These are phyloP conservation scores for Globisporangium okanoganense DNA, from an alignment of 352 stramenopile species.

Conservation along the genomic window DNA sequence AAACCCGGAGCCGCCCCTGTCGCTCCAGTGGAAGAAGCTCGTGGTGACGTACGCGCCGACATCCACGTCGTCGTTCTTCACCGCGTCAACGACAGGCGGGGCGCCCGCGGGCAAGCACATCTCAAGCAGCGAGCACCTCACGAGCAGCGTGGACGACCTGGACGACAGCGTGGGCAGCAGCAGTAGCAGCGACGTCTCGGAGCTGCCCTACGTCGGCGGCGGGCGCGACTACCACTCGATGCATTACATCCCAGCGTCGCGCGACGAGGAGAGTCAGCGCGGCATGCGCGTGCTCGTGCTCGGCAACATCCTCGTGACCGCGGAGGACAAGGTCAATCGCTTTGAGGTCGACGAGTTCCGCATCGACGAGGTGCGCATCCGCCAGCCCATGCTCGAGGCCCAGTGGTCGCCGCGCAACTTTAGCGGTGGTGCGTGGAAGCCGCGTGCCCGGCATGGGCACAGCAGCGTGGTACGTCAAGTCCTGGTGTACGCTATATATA, in stretches of 20 bases:
- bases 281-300: conserved; percentile 61
- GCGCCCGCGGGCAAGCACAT: conserved; percentile 9
- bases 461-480: conserved; percentile 42
- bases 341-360: conserved; percentile 56
- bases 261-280: conserved; percentile 25
- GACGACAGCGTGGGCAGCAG: conserved; percentile 3
- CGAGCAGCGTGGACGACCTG: conserved; percentile 18
- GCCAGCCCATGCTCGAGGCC: conserved; percentile 40
- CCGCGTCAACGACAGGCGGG: conserved; percentile 4
- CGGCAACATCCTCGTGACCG: conserved; percentile 51
- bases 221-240: conserved; percentile 64
- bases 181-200: not conserved
- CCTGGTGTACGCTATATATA: not conserved
- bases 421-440: conserved; percentile 59
- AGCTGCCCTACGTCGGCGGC: conserved; percentile 15
- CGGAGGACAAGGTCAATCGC: conserved; percentile 10
- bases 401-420: conserved; percentile 43
- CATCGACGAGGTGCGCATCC: conserved; percentile 58
- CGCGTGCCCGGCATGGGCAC: conserved; percentile 48
- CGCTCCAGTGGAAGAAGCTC: conserved; percentile 53
- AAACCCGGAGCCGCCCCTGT: not conserved
- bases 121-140: conserved; percentile 12
- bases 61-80: conserved; percentile 20
- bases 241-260: conserved; percentile 54
- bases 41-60: conserved; percentile 30